These are phyloP conservation scores for Medicago lupulina DNA, from an alignment of 306 rosid genomes.

Conservation along the genomic window DNA sequence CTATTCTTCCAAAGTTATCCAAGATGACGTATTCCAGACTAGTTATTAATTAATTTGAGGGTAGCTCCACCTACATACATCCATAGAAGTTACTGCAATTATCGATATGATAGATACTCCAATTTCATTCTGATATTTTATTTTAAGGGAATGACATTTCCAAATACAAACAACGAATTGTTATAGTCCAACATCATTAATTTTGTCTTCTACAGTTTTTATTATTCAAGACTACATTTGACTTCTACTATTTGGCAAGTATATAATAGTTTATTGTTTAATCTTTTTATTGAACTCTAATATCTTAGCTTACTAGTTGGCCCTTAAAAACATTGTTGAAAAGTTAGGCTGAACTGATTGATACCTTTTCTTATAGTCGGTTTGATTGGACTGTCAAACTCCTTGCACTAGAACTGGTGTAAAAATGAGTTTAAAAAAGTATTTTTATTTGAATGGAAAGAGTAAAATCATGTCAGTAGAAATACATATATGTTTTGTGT, in stretches of 20 bases:
- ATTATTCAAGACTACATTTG: neutral
- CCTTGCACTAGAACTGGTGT: neutral
- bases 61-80: slow-evolving; percentile 27
- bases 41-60: slow-evolving; percentile 26
- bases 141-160: neutral
- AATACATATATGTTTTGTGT: neutral
- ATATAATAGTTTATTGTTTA: neutral
- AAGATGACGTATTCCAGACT: slow-evolving; percentile 7
- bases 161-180: neutral
- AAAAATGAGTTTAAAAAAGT: neutral
- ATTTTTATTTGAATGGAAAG: neutral
- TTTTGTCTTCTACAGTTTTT: neutral
- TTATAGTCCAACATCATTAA: neutral
- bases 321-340: neutral
- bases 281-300: neutral
- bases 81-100: slow-evolving; percentile 6
- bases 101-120: neutral
- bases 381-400: neutral
- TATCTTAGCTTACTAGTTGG: neutral
- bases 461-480: neutral
- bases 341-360: neutral
- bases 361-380: neutral
- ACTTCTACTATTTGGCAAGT: neutral
- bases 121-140: slow-evolving; percentile 12
- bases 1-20: neutral